Conservation (phyloP, 805 yeast species). For the baker's yeast (Saccharomyces cerevisiae) region DNA sequence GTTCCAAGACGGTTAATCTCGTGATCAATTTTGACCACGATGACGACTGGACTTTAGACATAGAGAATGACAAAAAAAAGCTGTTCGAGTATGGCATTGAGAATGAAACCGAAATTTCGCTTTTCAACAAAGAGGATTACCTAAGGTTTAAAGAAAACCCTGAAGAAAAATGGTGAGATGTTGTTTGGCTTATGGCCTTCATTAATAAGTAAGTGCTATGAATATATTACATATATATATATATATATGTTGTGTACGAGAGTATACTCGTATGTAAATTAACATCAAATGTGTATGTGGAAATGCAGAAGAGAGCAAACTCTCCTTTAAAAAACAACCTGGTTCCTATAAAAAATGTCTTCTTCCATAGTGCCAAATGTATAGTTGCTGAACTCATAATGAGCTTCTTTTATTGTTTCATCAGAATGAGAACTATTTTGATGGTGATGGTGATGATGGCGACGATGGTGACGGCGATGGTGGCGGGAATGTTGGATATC, state of each 20-base stretch:
- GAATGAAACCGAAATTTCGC: constrained; percentile 86
- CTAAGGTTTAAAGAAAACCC: constrained; percentile 68
- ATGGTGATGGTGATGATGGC: background rate
- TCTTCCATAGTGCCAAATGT: background rate
- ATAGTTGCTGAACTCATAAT: background rate
- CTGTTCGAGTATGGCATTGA: constrained; percentile 49
- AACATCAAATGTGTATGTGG: background rate
- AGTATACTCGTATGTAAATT: constrained; percentile 1
- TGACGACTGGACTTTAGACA: constrained; percentile 55
- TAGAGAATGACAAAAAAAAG: constrained; percentile 33
- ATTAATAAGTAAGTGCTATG: background rate
- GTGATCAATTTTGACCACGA: constrained; percentile 85
- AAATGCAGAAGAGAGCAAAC: constrained; percentile 1
- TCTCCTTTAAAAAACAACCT: background rate
- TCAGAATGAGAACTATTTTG: background rate
- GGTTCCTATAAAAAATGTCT: background rate
- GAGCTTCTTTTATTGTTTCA: background rate
- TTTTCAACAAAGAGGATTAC: constrained; percentile 67
- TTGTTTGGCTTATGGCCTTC: background rate
- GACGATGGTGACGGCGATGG: background rate
- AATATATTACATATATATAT: background rate
- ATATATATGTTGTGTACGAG: background rate
- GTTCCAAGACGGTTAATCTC: constrained; percentile 84
- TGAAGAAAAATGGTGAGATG: constrained; percentile 75
- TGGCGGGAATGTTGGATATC: constrained; percentile 7